Percentiles rank a stretch among this genome's conserved stretches.
Evolutionary conservation across 2,329 filamentous ascomycete genomes (phyloP).

Genomic region (Whalleya microplaca): DNA sequence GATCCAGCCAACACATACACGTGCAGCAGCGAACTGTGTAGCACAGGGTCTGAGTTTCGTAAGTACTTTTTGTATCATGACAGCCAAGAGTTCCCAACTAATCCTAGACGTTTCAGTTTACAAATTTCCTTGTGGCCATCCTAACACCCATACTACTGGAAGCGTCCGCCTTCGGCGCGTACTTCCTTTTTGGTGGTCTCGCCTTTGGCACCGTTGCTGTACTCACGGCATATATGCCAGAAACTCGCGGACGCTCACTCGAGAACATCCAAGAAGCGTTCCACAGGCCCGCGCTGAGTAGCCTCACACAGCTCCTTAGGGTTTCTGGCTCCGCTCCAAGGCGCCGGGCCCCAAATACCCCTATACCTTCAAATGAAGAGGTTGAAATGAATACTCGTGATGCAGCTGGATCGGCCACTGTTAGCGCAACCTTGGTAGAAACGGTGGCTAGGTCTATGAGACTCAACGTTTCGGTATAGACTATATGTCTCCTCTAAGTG

Average conservation of each 20-base stretch:
- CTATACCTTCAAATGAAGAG: slow-evolving; percentile 10
- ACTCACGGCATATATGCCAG: slow-evolving; percentile 50
- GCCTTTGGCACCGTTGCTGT: slow-evolving; percentile 43
- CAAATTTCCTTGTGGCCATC: slow-evolving; percentile 46
- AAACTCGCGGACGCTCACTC: slow-evolving; percentile 52
- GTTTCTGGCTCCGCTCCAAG: slow-evolving; percentile 5
- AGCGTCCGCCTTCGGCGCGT: slow-evolving; percentile 45
- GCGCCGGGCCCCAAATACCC: slow-evolving; percentile 6
- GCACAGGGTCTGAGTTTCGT: slow-evolving; percentile 44
- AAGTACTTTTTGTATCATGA: slow-evolving; percentile 2
- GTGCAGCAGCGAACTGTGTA: slow-evolving; percentile 57
- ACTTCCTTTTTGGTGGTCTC: slow-evolving; percentile 50
- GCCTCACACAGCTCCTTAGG: slow-evolving; percentile 10
- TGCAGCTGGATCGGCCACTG: slow-evolving; percentile 10
- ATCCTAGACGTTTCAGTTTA: slow-evolving; percentile 11
- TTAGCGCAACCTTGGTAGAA: slow-evolving; percentile 19
- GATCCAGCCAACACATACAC: slow-evolving; percentile 59
- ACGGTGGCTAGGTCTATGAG: slow-evolving; percentile 19
- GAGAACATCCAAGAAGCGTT: slow-evolving; percentile 55
- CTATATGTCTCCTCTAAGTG: no score
- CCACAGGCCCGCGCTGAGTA: slow-evolving; percentile 31
- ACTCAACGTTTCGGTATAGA: slow-evolving; percentile 10
- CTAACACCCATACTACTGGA: slow-evolving; percentile 47
- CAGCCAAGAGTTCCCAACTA: no score
- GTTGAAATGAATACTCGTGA: slow-evolving; percentile 19